Evolutionary conservation across 345 rosid species (phyloP), one percentile per base, ranked within the genome.

Genomic region (Corymbia maculata): DNA sequence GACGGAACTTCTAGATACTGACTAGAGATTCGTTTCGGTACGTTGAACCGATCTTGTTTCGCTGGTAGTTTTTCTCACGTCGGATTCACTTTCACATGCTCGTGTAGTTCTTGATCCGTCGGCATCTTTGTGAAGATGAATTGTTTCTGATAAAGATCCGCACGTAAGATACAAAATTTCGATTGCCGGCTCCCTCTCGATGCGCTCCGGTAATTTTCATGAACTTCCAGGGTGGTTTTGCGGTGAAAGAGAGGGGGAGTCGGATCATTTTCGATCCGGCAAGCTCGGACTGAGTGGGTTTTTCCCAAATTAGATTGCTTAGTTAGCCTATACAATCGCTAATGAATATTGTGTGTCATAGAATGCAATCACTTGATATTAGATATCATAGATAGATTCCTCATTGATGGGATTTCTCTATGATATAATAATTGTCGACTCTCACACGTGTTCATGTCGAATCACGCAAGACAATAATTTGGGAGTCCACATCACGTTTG

Each of bases 371-470:
- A 70, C 45, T 70, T 70, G 0, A 32, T 16, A 68, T 30, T 22
- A 30, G 21, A 70, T 32, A 70, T 32, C 22, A 36, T 28, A 28
- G 0, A 28, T 3, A 1, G 1, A 13, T 64, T 28, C 1, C 0
- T 70, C 19, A 70, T 1, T 0, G 0, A 36, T 36, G 80, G 19
- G 17, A 36, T 36, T 70, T 70, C 3, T 70, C 6, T 10, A 70
- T 17, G 22, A 66, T 30, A 66, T 8, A 7, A 0, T 66, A 44
- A 68, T 0, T 0, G 1, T 30, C 79, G 15, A 32, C 79, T 30
- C 0, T 68, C 22, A 0, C 6, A 1, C 5, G 17, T 36, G 9
- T 36, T 36, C 22, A 47, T 19, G 26, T 42, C 21, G 2, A 70
- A 70, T 17, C 8, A 70, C 8, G 47, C 2, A 0, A 10, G 26